phyloP scores from a whole-genome alignment of 2,329 filamentous ascomycete genomes.

The Calonectria honghensis region DNA sequence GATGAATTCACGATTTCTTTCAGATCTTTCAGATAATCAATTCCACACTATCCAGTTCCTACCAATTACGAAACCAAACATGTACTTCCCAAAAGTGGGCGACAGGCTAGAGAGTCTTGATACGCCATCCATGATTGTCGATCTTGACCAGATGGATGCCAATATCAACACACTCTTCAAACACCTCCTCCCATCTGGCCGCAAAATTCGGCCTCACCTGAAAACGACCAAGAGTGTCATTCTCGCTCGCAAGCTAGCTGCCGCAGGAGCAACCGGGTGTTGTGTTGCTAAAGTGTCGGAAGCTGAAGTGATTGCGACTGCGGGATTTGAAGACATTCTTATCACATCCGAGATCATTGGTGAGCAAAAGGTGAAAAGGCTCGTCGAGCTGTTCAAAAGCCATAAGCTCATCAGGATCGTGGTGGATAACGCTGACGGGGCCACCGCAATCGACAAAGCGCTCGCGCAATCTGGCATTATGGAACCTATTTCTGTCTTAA shows the following conservation, averaged over 20 bases:
- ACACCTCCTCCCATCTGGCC: slow-evolving; percentile 66
- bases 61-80: neutral
- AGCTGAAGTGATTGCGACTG: slow-evolving; percentile 44
- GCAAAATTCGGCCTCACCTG: slow-evolving; percentile 52
- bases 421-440: slow-evolving; percentile 40
- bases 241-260: slow-evolving; percentile 39
- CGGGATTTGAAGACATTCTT: slow-evolving; percentile 46
- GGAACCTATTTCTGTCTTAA: slow-evolving; percentile 37
- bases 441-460: slow-evolving; percentile 38
- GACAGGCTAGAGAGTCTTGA: slow-evolving; percentile 61
- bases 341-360: slow-evolving; percentile 50
- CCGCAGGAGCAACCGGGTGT: slow-evolving; percentile 45
- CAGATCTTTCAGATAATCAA: too few relatives aligned
- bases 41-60: too few relatives aligned
- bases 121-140: slow-evolving; percentile 74
- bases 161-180: slow-evolving; percentile 69
- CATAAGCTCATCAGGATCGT: slow-evolving; percentile 39
- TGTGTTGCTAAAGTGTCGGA: slow-evolving; percentile 48
- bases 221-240: slow-evolving; percentile 47
- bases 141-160: slow-evolving; percentile 70
- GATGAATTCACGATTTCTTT: too few relatives aligned
- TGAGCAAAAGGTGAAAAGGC: slow-evolving; percentile 29
- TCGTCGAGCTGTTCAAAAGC: slow-evolving; percentile 43
- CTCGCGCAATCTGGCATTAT: slow-evolving; percentile 21
- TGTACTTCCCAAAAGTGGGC: slow-evolving; percentile 25